Conservation (phyloP, 2,329 filamentous ascomycete species). For the Pseudophaeomoniella oleicola region DNA sequence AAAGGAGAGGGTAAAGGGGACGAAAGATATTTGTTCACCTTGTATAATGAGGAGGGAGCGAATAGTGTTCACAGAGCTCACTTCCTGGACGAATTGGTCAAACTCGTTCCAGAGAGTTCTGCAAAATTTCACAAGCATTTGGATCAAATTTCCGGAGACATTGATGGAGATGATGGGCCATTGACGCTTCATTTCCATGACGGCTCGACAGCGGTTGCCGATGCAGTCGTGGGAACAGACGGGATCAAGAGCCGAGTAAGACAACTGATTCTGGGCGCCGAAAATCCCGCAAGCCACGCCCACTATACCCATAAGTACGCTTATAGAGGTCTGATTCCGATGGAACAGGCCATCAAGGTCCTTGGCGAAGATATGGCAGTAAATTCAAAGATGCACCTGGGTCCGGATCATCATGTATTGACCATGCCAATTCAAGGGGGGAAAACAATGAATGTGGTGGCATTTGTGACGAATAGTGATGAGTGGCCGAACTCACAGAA, state of each 20-base stretch:
- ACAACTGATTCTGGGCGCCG: slow-evolving; percentile 34
- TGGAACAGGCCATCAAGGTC: slow-evolving; percentile 34
- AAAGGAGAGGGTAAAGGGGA: slow-evolving; percentile 20
- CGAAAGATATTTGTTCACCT: not conserved
- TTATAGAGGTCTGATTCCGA: slow-evolving; percentile 48
- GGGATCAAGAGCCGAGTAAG: slow-evolving; percentile 46
- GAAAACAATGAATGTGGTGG: slow-evolving; percentile 42
- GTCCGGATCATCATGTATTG: slow-evolving; percentile 41
- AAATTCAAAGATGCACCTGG: slow-evolving; percentile 42
- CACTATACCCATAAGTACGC: slow-evolving; percentile 45
- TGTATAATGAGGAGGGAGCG: slow-evolving; percentile 6
- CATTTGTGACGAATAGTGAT: slow-evolving; percentile 30
- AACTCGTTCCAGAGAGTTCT: slow-evolving; percentile 27
- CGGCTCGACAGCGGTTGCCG: slow-evolving; percentile 26
- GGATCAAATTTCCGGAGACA: not conserved
- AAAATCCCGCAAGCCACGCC: slow-evolving; percentile 29
- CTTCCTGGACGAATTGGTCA: slow-evolving; percentile 34
- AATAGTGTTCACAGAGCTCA: slow-evolving; percentile 30
- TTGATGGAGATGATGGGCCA: slow-evolving; percentile 4
- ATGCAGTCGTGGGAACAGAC: slow-evolving; percentile 43
- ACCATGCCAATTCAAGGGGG: slow-evolving; percentile 48
- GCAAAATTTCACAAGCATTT: slow-evolving; percentile 27
- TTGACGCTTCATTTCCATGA: slow-evolving; percentile 27
- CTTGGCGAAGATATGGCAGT: slow-evolving; percentile 34
- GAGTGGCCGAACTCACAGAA: slow-evolving; percentile 25